These are phyloP conservation scores for Nitzschia palea DNA, from an alignment of 108 stramenopile species.

Conservation along the genomic window DNA sequence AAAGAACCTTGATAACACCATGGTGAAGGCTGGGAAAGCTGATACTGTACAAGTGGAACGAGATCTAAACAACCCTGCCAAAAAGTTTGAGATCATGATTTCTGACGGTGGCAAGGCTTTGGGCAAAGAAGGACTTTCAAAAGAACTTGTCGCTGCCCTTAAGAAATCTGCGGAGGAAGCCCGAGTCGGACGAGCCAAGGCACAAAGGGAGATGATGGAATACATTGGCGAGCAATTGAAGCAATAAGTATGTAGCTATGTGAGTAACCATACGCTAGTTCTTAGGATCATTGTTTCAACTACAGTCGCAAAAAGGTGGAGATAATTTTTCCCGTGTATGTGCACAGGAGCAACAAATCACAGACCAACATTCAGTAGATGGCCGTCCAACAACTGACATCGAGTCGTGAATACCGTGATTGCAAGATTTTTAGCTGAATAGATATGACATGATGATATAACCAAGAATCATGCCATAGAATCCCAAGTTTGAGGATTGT, in stretches of 20 bases:
- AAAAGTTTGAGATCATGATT: slow-evolving; percentile 64
- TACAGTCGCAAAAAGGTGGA: too few relatives aligned
- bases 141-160: slow-evolving; percentile 55
- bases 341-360: too few relatives aligned
- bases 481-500: slow-evolving; percentile 72
- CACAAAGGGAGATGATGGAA: slow-evolving; percentile 82
- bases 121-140: slow-evolving; percentile 61
- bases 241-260: slow-evolving; percentile 11
- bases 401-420: too few relatives aligned
- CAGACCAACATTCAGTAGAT: too few relatives aligned
- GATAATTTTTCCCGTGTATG: too few relatives aligned
- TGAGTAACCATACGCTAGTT: too few relatives aligned
- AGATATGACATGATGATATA: slow-evolving; percentile 88
- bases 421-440: slow-evolving; percentile 53
- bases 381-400: too few relatives aligned
- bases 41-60: slow-evolving; percentile 58
- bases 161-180: slow-evolving; percentile 55
- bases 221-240: slow-evolving; percentile 72
- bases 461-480: slow-evolving; percentile 90
- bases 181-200: slow-evolving; percentile 56
- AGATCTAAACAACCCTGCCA: slow-evolving; percentile 77
- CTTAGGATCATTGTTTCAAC: too few relatives aligned
- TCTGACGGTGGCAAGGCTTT: slow-evolving; percentile 74
- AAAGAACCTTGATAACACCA: slow-evolving; percentile 46
- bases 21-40: slow-evolving; percentile 55